A percentile compares a stretch with the other conserved stretches of the same genome.
These are phyloP conservation scores for Lachnellula hyalina DNA, from an alignment of 2,329 filamentous ascomycete genomes.

Conservation along the genomic window DNA sequence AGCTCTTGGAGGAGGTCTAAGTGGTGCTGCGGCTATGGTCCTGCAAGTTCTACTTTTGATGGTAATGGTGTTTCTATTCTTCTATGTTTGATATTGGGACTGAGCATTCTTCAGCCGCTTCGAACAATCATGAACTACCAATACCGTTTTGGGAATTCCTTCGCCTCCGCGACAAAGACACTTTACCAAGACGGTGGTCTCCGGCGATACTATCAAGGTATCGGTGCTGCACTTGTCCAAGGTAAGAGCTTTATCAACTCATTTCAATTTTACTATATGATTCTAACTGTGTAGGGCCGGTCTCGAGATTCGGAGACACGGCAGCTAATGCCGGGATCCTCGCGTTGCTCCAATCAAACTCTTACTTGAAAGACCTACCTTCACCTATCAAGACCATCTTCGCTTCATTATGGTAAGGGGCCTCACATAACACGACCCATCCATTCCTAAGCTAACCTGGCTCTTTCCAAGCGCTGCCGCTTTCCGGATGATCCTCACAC, in stretches of 20 bases:
- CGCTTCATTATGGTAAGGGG: slow-evolving; percentile 38
- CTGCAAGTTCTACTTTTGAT: slow-evolving; percentile 43
- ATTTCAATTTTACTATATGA: background rate
- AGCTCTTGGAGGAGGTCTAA: slow-evolving; percentile 42
- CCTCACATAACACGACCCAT: background rate
- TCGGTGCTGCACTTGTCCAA: slow-evolving; percentile 41
- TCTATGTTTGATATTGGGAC: background rate
- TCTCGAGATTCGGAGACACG: slow-evolving; percentile 43
- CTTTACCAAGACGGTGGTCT: slow-evolving; percentile 40
- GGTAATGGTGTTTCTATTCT: slow-evolving; percentile 28
- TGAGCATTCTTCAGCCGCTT: slow-evolving; percentile 34
- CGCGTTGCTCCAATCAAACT: slow-evolving; percentile 42
- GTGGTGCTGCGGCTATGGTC: slow-evolving; percentile 44
- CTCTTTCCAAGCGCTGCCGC: slow-evolving; percentile 35
- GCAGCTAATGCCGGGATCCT: slow-evolving; percentile 47
- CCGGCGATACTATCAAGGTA: slow-evolving; percentile 41
- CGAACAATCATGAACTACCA: slow-evolving; percentile 49
- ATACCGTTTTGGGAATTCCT: slow-evolving; percentile 41
- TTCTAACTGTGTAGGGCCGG: slow-evolving; percentile 32
- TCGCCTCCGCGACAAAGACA: slow-evolving; percentile 36
- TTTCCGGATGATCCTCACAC: slow-evolving; percentile 44
- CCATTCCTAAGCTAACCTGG: background rate
- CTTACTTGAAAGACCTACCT: slow-evolving; percentile 39
- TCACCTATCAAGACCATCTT: slow-evolving; percentile 42
- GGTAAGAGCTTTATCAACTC: slow-evolving; percentile 26